phyloP scores from a whole-genome alignment of 2,329 filamentous ascomycete genomes.

The Talaromyces sp. region DNA sequence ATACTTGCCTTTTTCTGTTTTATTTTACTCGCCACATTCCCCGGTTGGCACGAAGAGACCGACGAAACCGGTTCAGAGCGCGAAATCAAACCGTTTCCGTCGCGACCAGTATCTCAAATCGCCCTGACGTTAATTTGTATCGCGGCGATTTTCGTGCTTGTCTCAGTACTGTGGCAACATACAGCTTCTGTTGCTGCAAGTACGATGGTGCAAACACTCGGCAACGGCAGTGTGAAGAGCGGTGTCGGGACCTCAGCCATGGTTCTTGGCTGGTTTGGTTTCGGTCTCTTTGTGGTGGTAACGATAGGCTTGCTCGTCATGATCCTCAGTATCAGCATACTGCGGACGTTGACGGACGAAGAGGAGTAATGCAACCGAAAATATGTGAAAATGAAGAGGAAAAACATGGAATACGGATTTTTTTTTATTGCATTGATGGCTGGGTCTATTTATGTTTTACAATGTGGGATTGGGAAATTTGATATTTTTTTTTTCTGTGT shows the following conservation, averaged over 20 bases:
- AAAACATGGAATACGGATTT: background rate
- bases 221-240: slow-evolving; percentile 78
- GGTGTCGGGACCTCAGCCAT: slow-evolving; percentile 93
- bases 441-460: background rate
- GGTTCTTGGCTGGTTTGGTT: slow-evolving; percentile 97
- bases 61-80: slow-evolving; percentile 75
- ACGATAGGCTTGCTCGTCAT: slow-evolving; percentile 92
- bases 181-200: slow-evolving; percentile 94
- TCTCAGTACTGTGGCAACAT: slow-evolving; percentile 61
- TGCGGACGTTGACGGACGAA: slow-evolving; percentile 55
- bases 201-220: slow-evolving; percentile 87
- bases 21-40: slow-evolving; percentile 90
- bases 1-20: slow-evolving; percentile 96
- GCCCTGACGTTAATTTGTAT: slow-evolving; percentile 87
- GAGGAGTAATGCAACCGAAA: slow-evolving; percentile 12
- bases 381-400: background rate
- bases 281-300: slow-evolving; percentile 86
- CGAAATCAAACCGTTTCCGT: slow-evolving; percentile 91
- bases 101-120: slow-evolving; percentile 83
- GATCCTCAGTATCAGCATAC: slow-evolving; percentile 85
- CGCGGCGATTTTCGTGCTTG: slow-evolving; percentile 60
- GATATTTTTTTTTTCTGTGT: background rate
- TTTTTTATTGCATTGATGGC: background rate
- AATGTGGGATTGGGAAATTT: background rate
- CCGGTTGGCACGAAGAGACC: slow-evolving; percentile 91